Evolutionary conservation across 768 basidiomycete species (phyloP), one percentile per base, ranked within the genome.

Genomic region (Serendipita indica): DNA sequence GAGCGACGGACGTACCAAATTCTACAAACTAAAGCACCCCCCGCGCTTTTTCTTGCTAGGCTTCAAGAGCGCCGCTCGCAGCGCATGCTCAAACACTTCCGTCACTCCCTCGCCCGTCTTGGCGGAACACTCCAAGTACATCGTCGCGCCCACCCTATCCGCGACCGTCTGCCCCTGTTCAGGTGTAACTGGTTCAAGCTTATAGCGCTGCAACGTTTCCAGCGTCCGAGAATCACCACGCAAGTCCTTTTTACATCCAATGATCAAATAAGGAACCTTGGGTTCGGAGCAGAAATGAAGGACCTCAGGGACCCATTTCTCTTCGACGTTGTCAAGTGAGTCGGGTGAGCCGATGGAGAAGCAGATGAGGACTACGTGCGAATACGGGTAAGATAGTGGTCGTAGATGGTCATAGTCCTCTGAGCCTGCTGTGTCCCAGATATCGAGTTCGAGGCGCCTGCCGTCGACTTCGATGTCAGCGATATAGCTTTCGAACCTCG

Each of bases 211-310:
- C 18, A 64, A 57, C 56, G 61, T 58, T 39, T 64, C n/a, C 62
- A 16, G 63, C 61, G 28, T 64, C 20, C 57, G 45, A 10, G 60
- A 62, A 57, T 64, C 60, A 14, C 58, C 39, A 37, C 63, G 52
- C 20, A 64, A 58, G 39, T 64, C 64, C 61, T 62, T 64, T 57
- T 65, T 65, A 60, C 64, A 65, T n/a, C 63, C 64, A 25, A 65
- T 60, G 16, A 65, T 61, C 39, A 65, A 49, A 49, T 62, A 60
- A 28, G 64, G 64, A 13, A 65, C 57, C 54, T 58, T 60, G 16
- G 61, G 61, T 49, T 60, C 57, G 2, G 49, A 54, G 2, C 49
- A 54, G 59, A 62, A 61, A n/a, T n/a, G n/a, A 3, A 59, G 25
- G 32, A 65, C 61, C 58, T 64, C 64, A 16, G 64, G 60, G 45